Base-by-base conservation (phyloP, 2,329 filamentous ascomycete species). In the Beauveria sp. region DNA sequence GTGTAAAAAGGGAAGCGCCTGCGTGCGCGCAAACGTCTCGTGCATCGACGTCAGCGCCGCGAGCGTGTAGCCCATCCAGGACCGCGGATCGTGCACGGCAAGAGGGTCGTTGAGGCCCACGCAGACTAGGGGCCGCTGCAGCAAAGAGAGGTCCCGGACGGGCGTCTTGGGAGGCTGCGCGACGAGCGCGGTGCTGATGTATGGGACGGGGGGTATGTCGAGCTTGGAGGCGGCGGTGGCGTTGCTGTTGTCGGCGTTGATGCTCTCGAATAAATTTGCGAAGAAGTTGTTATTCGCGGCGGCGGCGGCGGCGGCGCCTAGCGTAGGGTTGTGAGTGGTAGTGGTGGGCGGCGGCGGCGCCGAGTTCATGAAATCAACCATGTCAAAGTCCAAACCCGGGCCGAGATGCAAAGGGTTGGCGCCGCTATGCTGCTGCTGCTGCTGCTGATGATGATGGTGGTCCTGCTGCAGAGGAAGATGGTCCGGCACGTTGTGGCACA, bases 1-100 rank as follows among this genome's bases (percentile, higher is more conserved):
- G 65, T 80, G 78, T 60, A 80, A 70, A 65, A 77, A 80, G 38
- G 76, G 73, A 22, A 77, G 71, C 7, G 71, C 66, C 62, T 72
- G 73, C 5, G 73, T 71, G 34, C 67, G 69, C 16, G 76, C 71
- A 62, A 75, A 79, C 53, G 50, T 68, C 22, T 63, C 54, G 66
- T 73, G 76, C 49, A 78, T 64, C 26, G 68, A 57, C 5, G 69
- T 73, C 8, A 78, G 55, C 16, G 64, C 55, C 24, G 67, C 62
- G 56, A 79, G 65, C n/a, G 72, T 68, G 65, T 69, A 74, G 59
- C 75, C 73, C 40, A 77, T 65, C 24, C 70, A 67, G 24, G 72
- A 72, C 52, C 69, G 67, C 34, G 72, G 69, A 61, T 77, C 72
- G 65, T 75, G 69, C 12, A 79, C 71, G 43, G 72, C 66, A 43